phyloP scores from a whole-genome alignment of 305 asterid species.

The Plantago coronopus region DNA sequence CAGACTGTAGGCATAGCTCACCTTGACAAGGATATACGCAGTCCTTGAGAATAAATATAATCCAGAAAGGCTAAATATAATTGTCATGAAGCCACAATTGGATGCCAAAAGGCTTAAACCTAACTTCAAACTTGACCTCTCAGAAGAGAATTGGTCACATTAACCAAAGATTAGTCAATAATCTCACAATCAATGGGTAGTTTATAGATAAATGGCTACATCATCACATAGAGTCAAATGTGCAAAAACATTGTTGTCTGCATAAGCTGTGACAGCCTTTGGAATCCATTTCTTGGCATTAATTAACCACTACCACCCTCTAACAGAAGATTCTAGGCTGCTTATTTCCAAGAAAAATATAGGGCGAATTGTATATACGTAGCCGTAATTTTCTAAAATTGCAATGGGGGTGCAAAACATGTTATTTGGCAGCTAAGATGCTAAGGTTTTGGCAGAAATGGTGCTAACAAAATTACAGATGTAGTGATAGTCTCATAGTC shows the following conservation, averaged over 20 bases:
- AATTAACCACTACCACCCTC: neutral
- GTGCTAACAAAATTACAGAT: no score
- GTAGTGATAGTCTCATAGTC: no score
- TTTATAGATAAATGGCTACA: constrained; percentile 9
- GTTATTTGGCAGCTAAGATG: no score
- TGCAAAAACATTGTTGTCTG: constrained; percentile 23
- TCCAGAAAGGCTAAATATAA: constrained; percentile 9
- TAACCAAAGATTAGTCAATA: constrained; percentile 19
- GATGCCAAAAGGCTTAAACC: constrained; percentile 4
- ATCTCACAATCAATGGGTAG: constrained; percentile 1
- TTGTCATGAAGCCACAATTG: constrained; percentile 1
- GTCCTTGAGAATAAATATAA: constrained; percentile 12
- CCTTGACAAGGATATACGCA: constrained; percentile 1
- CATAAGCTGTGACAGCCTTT: constrained; percentile 19
- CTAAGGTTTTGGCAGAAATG: no score
- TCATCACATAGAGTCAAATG: constrained; percentile 20
- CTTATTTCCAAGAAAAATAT: neutral
- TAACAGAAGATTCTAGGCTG: constrained; percentile 30
- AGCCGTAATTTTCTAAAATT: no score
- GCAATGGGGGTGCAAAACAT: no score
- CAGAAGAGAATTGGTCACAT: constrained; percentile 18
- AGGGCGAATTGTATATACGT: no score
- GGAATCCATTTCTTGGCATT: constrained; percentile 11
- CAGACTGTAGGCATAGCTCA: constrained; percentile 2
- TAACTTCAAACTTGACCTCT: constrained; percentile 23